Conservation (phyloP, 352 stramenopile genomes). For the Globisporangium camurandrum region DNA sequence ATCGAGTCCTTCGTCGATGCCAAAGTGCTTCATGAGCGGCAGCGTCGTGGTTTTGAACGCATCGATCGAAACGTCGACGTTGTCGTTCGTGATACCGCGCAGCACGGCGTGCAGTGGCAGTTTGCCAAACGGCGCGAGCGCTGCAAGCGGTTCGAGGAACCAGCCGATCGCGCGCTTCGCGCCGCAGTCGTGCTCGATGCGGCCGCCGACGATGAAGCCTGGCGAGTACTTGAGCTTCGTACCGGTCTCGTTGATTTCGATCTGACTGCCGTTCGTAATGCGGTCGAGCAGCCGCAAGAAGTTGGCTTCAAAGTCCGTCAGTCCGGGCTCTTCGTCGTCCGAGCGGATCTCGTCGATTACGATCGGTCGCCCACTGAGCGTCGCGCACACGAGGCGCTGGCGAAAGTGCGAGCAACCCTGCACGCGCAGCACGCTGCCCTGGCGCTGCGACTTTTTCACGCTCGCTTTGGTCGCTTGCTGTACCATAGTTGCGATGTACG, state of each 20-base stretch:
- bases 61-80: constrained; percentile 89
- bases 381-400: constrained; percentile 89
- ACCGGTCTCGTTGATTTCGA: constrained; percentile 99
- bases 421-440: constrained; percentile 43
- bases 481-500: constrained; percentile 3
- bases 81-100: constrained; percentile 94
- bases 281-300: constrained; percentile 95
- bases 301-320: constrained; percentile 95
- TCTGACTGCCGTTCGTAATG: constrained; percentile 95
- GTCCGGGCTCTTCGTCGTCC: constrained; percentile 92
- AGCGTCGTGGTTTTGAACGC: constrained; percentile 92
- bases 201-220: constrained; percentile 93
- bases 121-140: constrained; percentile 97
- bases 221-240: constrained; percentile 96
- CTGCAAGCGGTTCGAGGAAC: constrained; percentile 98
- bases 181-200: constrained; percentile 94
- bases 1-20: constrained; percentile 87
- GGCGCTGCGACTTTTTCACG: constrained; percentile 25
- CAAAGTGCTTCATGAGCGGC: constrained; percentile 94
- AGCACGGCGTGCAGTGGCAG: constrained; percentile 91
- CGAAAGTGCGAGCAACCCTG: constrained; percentile 91
- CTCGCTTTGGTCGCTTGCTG: constrained; percentile 15
- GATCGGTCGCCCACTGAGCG: constrained; percentile 89
- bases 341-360: constrained; percentile 94
- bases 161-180: constrained; percentile 91